Conservation (phyloP, 2,329 filamentous ascomycete species). For the Aureobasidium sp. region DNA sequence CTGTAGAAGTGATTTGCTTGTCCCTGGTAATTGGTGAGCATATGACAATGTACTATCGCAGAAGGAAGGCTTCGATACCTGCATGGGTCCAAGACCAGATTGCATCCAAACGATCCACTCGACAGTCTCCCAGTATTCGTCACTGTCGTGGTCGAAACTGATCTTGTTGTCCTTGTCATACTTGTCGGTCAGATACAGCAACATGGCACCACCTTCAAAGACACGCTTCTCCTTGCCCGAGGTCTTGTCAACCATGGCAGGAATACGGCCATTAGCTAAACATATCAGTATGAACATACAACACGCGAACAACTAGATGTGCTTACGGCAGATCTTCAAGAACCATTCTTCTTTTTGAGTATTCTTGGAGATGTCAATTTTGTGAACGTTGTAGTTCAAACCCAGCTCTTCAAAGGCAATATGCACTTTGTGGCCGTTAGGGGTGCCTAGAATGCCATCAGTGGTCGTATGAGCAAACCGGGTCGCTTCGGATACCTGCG, state of each 20-base stretch:
- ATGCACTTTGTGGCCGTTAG: slow-evolving; percentile 30
- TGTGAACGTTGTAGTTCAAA: slow-evolving; percentile 27
- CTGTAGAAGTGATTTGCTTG: slow-evolving; percentile 44
- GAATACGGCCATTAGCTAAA: slow-evolving; percentile 41
- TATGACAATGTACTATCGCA: not conserved
- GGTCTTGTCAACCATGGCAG: slow-evolving; percentile 38
- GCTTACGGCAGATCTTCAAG: slow-evolving; percentile 37
- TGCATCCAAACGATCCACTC: slow-evolving; percentile 43
- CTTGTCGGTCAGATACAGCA: slow-evolving; percentile 39
- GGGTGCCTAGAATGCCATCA: slow-evolving; percentile 22
- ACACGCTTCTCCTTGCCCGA: slow-evolving; percentile 23
- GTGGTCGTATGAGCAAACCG: not conserved
- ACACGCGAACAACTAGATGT: not conserved
- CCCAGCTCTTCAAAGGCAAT: slow-evolving; percentile 29
- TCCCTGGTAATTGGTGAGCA: slow-evolving; percentile 21
- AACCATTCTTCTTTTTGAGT: slow-evolving; percentile 41
- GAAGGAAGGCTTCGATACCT: slow-evolving; percentile 19
- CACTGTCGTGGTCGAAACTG: slow-evolving; percentile 36
- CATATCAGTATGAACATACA: not conserved
- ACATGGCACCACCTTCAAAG: slow-evolving; percentile 41
- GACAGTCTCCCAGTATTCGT: slow-evolving; percentile 38
- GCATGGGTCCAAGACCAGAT: slow-evolving; percentile 34
- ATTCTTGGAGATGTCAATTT: slow-evolving; percentile 39
- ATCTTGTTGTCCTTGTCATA: slow-evolving; percentile 38
- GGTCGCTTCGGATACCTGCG: slow-evolving; percentile 19